Percentiles rank a stretch among this genome's conserved stretches.
Evolutionary conservation across 805 yeast species (phyloP).

Genomic region (Cyberlindnera misumaiensis): DNA sequence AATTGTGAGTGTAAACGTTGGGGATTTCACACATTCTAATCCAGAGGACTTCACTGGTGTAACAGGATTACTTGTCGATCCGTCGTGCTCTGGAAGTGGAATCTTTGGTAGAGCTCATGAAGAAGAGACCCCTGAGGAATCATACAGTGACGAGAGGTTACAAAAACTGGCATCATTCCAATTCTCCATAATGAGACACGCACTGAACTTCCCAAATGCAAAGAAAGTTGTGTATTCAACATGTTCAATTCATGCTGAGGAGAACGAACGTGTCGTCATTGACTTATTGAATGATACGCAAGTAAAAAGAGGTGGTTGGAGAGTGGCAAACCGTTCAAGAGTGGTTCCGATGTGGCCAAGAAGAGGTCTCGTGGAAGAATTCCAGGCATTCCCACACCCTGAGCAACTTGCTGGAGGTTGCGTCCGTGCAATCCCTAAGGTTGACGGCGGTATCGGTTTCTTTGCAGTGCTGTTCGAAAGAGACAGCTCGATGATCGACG

Average conservation of each 20-base stretch:
- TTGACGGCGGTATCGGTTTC: slow-evolving; percentile 98
- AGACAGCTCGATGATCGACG: slow-evolving; percentile 5
- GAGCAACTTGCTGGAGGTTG: slow-evolving; percentile 73
- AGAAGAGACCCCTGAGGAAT: slow-evolving; percentile 41
- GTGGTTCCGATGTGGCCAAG: slow-evolving; percentile 84
- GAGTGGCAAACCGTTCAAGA: slow-evolving; percentile 44
- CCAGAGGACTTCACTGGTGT: slow-evolving; percentile 55
- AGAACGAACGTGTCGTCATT: slow-evolving; percentile 87
- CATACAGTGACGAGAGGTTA: slow-evolving; percentile 45
- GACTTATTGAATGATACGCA: slow-evolving; percentile 62
- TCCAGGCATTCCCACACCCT: slow-evolving; percentile 41
- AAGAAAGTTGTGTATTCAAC: slow-evolving; percentile 84
- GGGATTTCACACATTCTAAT: slow-evolving; percentile 36
- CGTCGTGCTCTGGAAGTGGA: slow-evolving; percentile 97
- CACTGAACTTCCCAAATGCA: slow-evolving; percentile 73
- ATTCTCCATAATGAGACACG: slow-evolving; percentile 81
- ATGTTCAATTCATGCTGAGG: slow-evolving; percentile 90
- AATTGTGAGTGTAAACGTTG: slow-evolving; percentile 41
- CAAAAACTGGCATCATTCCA: slow-evolving; percentile 80
- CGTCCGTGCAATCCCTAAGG: slow-evolving; percentile 75
- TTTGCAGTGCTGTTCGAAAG: slow-evolving; percentile 90
- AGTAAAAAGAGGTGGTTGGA: slow-evolving; percentile 72
- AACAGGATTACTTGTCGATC: slow-evolving; percentile 85
- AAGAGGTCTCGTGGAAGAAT: slow-evolving; percentile 72
- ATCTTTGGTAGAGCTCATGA: slow-evolving; percentile 64